Conservation (phyloP, 768 basidiomycete species). For the Austroboletus festivus region DNA sequence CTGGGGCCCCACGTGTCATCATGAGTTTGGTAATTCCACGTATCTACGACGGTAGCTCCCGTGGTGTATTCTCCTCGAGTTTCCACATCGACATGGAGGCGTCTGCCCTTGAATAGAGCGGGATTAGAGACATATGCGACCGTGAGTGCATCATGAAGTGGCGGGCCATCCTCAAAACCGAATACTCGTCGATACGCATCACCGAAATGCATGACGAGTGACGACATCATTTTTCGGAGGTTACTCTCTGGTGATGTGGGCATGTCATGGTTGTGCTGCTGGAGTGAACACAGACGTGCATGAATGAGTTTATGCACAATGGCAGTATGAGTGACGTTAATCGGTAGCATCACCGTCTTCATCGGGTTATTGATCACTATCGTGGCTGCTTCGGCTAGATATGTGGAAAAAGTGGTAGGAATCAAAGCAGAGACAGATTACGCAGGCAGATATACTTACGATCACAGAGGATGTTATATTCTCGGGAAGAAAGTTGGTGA, state of each 20-base stretch:
- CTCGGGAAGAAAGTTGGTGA: slow-evolving; percentile 34
- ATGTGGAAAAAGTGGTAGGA: neutral
- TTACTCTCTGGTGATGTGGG: slow-evolving; percentile 33
- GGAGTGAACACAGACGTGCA: slow-evolving; percentile 47
- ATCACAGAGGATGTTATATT: slow-evolving; percentile 81
- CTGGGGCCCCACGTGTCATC: slow-evolving; percentile 68
- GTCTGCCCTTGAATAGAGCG: slow-evolving; percentile 53
- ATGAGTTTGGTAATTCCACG: slow-evolving; percentile 59
- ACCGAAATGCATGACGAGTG: slow-evolving; percentile 72
- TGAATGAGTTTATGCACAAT: slow-evolving; percentile 64
- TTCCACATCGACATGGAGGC: slow-evolving; percentile 86
- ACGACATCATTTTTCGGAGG: slow-evolving; percentile 72
- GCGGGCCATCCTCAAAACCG: slow-evolving; percentile 82
- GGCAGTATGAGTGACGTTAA: slow-evolving; percentile 86
- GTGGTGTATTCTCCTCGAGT: slow-evolving; percentile 58
- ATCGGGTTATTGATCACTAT: slow-evolving; percentile 74
- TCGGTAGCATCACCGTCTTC: slow-evolving; percentile 72
- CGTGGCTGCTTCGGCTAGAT: slow-evolving; percentile 72
- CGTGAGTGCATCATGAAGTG: slow-evolving; percentile 83
- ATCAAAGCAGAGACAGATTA: neutral
- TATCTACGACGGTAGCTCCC: slow-evolving; percentile 80
- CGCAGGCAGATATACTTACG: slow-evolving; percentile 47
- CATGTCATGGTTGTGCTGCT: slow-evolving; percentile 23
- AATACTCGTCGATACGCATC: slow-evolving; percentile 70
- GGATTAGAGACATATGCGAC: slow-evolving; percentile 74